These are phyloP conservation scores for Monilinia fructigena DNA, from an alignment of 2,329 filamentous ascomycete species.

Conservation along the genomic window DNA sequence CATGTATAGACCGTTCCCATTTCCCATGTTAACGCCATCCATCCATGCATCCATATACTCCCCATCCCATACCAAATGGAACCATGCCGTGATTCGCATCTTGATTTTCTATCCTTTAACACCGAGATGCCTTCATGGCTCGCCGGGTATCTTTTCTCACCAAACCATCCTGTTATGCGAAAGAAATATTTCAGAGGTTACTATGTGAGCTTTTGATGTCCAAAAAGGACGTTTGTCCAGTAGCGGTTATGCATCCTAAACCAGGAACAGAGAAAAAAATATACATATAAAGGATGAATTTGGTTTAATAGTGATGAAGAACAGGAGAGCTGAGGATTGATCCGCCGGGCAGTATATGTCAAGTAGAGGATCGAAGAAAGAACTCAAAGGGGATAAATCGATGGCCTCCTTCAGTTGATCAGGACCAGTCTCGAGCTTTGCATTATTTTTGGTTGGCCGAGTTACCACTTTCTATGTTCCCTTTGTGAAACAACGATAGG, in stretches of 20 bases:
- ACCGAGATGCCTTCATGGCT: slow-evolving; percentile 10
- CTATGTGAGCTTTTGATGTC: slow-evolving; percentile 15
- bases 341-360: neutral
- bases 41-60: neutral
- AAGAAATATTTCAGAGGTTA: slow-evolving; percentile 8
- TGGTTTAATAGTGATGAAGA: neutral
- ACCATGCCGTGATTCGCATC: slow-evolving; percentile 17
- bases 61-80: neutral
- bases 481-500: neutral
- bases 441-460: neutral
- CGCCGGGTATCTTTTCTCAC: slow-evolving; percentile 5
- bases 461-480: neutral
- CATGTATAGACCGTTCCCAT: neutral
- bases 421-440: no score
- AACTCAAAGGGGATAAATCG: neutral
- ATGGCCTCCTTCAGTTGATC: neutral
- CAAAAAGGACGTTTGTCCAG: neutral
- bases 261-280: slow-evolving; percentile 14
- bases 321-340: neutral
- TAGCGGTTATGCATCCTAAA: neutral
- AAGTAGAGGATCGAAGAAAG: neutral
- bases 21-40: neutral
- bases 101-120: slow-evolving; percentile 9
- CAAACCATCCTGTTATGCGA: neutral
- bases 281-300: slow-evolving; percentile 20